phyloP scores from a whole-genome alignment of 768 basidiomycete species.

The Calocera viscosa region DNA sequence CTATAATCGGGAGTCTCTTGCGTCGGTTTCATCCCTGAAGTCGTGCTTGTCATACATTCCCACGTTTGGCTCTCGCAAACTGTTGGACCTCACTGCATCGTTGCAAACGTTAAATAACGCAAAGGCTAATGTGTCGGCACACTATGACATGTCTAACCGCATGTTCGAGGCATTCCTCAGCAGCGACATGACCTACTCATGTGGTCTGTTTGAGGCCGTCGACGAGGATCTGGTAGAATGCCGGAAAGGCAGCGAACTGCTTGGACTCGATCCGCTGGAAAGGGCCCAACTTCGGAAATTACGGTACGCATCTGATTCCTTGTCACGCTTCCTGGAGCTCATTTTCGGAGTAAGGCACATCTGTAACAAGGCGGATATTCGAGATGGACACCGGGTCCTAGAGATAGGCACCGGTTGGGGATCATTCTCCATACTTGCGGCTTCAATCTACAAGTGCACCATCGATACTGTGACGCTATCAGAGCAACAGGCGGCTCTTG shows the following conservation, averaged over 20 bases:
- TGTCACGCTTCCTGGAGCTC: neutral
- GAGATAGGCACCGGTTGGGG: constrained; percentile 96
- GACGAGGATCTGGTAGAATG: constrained; percentile 65
- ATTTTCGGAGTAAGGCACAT: constrained; percentile 37
- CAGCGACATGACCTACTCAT: constrained; percentile 91
- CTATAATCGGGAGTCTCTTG: constrained; percentile 39
- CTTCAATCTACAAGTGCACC: constrained; percentile 51
- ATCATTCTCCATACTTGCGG: constrained; percentile 72
- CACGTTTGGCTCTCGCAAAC: constrained; percentile 40
- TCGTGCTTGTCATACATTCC: constrained; percentile 42
- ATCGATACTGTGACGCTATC: constrained; percentile 86
- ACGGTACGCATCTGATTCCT: constrained; percentile 20
- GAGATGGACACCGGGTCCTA: constrained; percentile 65
- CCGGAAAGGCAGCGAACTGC: constrained; percentile 11
- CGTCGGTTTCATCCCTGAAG: constrained; percentile 38
- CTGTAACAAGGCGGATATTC: constrained; percentile 61
- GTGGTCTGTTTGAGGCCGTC: constrained; percentile 67
- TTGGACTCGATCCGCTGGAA: constrained; percentile 53
- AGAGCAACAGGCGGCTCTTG: constrained; percentile 72
- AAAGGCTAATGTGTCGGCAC: constrained; percentile 59
- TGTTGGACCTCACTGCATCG: constrained; percentile 34
- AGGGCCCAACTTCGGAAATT: constrained; percentile 71
- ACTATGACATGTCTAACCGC: constrained; percentile 86
- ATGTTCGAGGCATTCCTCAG: constrained; percentile 76
- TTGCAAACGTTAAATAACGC: constrained; percentile 54